These are phyloP conservation scores for Eimeria brunetti DNA, from an alignment of 169 alveolate species.

Conservation along the genomic window DNA sequence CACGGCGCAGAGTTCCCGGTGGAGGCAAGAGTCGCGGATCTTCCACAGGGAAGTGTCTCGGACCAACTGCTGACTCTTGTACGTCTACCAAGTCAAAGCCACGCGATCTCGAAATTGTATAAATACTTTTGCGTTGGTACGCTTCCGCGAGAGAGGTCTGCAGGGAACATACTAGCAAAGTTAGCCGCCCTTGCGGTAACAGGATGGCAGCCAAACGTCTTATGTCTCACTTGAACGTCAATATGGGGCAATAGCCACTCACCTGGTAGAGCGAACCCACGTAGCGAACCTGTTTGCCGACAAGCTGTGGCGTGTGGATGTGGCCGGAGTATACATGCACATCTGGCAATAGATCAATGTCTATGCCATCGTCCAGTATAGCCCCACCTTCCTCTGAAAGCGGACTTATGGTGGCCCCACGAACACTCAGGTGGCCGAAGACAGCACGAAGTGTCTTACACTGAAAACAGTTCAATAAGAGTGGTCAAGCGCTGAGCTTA, in stretches of 20 bases:
- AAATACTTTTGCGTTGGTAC: conserved; percentile 47
- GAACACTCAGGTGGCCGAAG: conserved; percentile 64
- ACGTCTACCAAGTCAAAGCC: conserved; percentile 44
- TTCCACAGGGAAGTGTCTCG: conserved; percentile 56
- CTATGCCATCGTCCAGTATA: conserved; percentile 37
- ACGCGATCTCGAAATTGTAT: conserved; percentile 51
- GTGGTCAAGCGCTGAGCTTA: background rate
- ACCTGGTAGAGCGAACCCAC: conserved; percentile 74
- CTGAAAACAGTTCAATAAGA: conserved; percentile 29
- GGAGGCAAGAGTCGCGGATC: conserved; percentile 59
- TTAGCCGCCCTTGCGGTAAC: background rate
- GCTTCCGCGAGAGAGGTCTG: conserved; percentile 74
- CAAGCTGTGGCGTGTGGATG: conserved; percentile 69
- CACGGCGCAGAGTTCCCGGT: conserved; percentile 57
- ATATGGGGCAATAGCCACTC: background rate
- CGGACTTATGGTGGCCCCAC: conserved; percentile 36
- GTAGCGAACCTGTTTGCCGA: conserved; percentile 67
- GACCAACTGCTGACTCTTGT: conserved; percentile 67
- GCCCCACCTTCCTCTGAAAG: background rate
- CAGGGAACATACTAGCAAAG: background rate
- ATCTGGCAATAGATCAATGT: conserved; percentile 42
- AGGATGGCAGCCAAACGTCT: background rate
- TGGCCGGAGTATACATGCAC: conserved; percentile 68
- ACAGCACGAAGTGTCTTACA: conserved; percentile 71
- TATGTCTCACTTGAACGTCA: background rate